phyloP scores from a whole-genome alignment of 768 basidiomycete species.

The Russula sp. region DNA sequence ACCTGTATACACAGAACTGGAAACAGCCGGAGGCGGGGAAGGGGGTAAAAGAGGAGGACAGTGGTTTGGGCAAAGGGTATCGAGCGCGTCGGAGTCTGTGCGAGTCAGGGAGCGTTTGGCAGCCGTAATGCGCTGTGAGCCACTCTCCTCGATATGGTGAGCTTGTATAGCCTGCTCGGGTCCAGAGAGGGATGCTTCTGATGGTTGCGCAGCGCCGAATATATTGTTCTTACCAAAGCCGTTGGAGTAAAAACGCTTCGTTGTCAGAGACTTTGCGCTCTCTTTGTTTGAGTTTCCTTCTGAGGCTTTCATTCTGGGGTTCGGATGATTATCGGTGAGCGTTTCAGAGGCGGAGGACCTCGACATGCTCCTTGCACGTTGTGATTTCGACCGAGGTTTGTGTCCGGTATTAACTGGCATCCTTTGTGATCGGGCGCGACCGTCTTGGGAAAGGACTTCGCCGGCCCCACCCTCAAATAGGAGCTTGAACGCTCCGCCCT shows the following conservation, averaged over 20 bases:
- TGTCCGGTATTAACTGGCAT: slow-evolving; percentile 1
- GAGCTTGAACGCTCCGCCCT: slow-evolving; percentile 55
- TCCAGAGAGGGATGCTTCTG: background rate
- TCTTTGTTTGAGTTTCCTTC: slow-evolving; percentile 6
- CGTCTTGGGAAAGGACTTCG: slow-evolving; percentile 8
- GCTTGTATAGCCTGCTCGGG: slow-evolving; percentile 2
- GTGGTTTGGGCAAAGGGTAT: slow-evolving; percentile 21
- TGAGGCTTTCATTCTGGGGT: slow-evolving; percentile 7
- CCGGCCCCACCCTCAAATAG: slow-evolving; percentile 52
- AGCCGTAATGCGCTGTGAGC: background rate
- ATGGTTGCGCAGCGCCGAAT: slow-evolving; percentile 11
- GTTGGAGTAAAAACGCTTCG: slow-evolving; percentile 12
- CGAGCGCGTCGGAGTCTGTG: slow-evolving; percentile 7
- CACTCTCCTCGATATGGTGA: background rate
- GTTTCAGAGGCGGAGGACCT: slow-evolving; percentile 16
- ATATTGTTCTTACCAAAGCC: slow-evolving; percentile 14
- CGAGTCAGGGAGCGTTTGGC: slow-evolving; percentile 11
- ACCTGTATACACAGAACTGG: slow-evolving; percentile 18
- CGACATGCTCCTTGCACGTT: slow-evolving; percentile 21
- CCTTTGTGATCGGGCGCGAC: slow-evolving; percentile 18
- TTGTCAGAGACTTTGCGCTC: background rate
- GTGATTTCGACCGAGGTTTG: slow-evolving; percentile 15
- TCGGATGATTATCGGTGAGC: slow-evolving; percentile 18
- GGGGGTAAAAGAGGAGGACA: slow-evolving; percentile 46
- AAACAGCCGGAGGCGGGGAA: slow-evolving; percentile 49